A percentile compares a stretch with the other conserved stretches of the same genome.
Conservation (phyloP, 2,329 filamentous ascomycete species). For the Gremmenia infestans region DNA sequence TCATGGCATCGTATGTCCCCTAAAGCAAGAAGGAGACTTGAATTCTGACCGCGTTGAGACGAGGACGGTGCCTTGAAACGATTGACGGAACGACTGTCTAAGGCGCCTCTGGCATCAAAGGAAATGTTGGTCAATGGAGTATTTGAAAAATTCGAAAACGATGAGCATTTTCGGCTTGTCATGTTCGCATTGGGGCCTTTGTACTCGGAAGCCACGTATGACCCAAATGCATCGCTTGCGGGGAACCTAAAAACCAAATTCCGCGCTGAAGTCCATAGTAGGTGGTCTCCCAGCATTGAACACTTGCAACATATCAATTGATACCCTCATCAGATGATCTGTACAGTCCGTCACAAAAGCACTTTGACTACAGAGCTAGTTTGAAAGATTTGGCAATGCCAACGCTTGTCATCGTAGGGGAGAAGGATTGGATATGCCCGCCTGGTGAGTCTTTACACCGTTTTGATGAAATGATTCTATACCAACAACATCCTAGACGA, state of each 20-base stretch:
- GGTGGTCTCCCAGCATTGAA: too few relatives aligned
- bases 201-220: slow-evolving; percentile 32
- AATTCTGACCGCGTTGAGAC: slow-evolving; percentile 16
- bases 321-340: slow-evolving; percentile 28
- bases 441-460: slow-evolving; percentile 22
- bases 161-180: slow-evolving; percentile 36
- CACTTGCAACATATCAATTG: too few relatives aligned
- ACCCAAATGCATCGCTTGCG: slow-evolving; percentile 31
- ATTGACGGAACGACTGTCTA: too few relatives aligned
- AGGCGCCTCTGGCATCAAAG: slow-evolving; percentile 33
- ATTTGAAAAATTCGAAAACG: slow-evolving; percentile 34
- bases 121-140: slow-evolving; percentile 36
- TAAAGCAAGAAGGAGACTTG: slow-evolving; percentile 32
- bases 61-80: too few relatives aligned
- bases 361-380: slow-evolving; percentile 34
- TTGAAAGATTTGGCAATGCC: slow-evolving; percentile 31
- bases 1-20: slow-evolving; percentile 33
- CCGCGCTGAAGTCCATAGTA: slow-evolving; percentile 34
- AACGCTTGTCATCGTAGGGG: slow-evolving; percentile 35
- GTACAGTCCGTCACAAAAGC: slow-evolving; percentile 34
- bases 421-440: slow-evolving; percentile 38
- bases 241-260: slow-evolving; percentile 31
- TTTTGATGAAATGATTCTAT: neutral
- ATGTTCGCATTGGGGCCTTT: slow-evolving; percentile 36
- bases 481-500: slow-evolving; percentile 23